A percentile compares a stretch with the other conserved stretches of the same genome.
Conservation (phyloP, 805 yeast species). For the Hanseniaspora singularis region DNA sequence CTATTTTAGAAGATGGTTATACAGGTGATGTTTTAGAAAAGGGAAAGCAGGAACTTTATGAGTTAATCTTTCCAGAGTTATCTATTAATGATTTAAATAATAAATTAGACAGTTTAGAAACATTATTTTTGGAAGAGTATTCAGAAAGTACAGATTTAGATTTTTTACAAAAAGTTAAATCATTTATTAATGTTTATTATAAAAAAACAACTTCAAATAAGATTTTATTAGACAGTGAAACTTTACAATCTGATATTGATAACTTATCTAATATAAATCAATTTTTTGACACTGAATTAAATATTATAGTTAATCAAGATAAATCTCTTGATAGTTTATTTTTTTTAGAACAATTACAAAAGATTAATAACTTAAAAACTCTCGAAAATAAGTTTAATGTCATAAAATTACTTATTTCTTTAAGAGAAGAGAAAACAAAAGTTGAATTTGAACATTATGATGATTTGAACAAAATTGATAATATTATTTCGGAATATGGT, state of each 20-base stretch:
- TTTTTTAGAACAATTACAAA: background rate
- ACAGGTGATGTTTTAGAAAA: background rate
- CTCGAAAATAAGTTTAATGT: conserved; percentile 1
- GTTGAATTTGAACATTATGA: conserved; percentile 35
- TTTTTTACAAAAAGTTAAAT: no score
- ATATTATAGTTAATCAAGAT: conserved; percentile 8
- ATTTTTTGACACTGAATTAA: conserved; percentile 9
- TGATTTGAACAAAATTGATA: conserved; percentile 17
- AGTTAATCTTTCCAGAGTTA: background rate
- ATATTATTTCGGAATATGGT: conserved; percentile 4
- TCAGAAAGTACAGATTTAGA: no score
- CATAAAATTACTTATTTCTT: conserved; percentile 6
- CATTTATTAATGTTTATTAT: no score
- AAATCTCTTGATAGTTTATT: conserved; percentile 10
- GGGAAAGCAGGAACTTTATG: background rate
- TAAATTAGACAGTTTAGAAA: background rate
- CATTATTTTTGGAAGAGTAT: background rate
- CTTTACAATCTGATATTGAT: conserved; percentile 17
- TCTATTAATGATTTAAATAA: no score
- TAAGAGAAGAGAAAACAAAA: conserved; percentile 14
- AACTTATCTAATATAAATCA: conserved; percentile 19
- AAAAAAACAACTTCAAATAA: conserved; percentile 21
- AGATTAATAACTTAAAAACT: background rate
- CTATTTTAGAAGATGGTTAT: conserved; percentile 27
- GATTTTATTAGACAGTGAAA: conserved; percentile 32